Conservation (phyloP, 306 rosid genomes). For the Medicago lupulina region DNA sequence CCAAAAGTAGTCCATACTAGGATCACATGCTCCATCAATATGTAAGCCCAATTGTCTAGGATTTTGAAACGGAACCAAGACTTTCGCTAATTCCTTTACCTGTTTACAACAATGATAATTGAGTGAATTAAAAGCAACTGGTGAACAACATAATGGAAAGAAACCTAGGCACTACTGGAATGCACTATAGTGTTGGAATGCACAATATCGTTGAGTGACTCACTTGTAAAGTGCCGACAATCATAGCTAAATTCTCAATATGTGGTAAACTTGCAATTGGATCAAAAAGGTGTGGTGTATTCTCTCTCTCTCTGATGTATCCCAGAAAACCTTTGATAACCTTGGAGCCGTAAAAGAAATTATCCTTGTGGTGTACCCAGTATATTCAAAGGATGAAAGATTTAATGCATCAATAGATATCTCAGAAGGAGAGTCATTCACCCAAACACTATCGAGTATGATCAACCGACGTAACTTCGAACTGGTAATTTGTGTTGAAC, state of each 20-base stretch:
- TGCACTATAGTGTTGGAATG: too few species aligned
- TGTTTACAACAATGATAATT: too few species aligned
- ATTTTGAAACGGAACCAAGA: too few species aligned
- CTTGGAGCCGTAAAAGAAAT: background rate
- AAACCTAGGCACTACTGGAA: too few species aligned
- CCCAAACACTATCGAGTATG: background rate
- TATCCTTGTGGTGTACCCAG: background rate
- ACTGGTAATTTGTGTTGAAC: background rate
- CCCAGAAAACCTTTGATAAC: background rate
- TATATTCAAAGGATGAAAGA: slow-evolving; percentile 1
- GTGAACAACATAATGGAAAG: too few species aligned
- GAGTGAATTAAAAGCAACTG: too few species aligned
- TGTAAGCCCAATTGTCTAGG: too few species aligned
- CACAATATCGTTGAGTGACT: background rate
- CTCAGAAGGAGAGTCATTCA: fast-evolving
- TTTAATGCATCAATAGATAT: background rate
- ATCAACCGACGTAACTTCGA: background rate
- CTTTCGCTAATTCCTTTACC: too few species aligned
- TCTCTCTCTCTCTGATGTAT: background rate
- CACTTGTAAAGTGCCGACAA: background rate
- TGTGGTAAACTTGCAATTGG: background rate
- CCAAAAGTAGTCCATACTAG: too few species aligned
- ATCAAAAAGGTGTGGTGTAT: background rate
- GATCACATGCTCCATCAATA: too few species aligned
- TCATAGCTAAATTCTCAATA: background rate